These are phyloP conservation scores for Plectosphaerella plurivora DNA, from an alignment of 2,329 filamentous ascomycete genomes.

Conservation along the genomic window DNA sequence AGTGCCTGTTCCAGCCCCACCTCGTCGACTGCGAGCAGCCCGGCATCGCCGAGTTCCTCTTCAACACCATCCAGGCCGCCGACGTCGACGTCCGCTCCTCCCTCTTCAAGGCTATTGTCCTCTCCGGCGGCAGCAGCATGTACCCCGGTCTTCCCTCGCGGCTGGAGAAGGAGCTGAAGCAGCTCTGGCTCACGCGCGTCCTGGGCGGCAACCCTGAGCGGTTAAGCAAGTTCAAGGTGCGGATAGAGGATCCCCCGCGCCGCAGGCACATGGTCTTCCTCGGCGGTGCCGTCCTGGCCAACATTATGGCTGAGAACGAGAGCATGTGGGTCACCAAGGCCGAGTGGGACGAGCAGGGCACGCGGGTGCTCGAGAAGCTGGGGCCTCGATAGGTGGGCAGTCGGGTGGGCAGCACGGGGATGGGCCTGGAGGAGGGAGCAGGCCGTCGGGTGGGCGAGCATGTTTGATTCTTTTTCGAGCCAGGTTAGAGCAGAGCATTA, in stretches of 20 bases:
- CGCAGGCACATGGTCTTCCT: constrained; percentile 99
- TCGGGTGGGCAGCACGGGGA: background rate
- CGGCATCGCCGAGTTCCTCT: constrained; percentile 93
- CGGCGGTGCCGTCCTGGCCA: constrained; percentile 91
- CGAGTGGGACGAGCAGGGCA: constrained; percentile 93
- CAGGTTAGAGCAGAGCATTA: constrained; percentile 6
- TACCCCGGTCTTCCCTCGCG: constrained; percentile 93
- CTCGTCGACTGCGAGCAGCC: constrained; percentile 96
- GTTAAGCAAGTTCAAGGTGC: constrained; percentile 97
- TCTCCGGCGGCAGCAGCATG: constrained; percentile 97
- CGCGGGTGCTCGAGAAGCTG: constrained; percentile 82
- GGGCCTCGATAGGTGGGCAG: constrained; percentile 65
- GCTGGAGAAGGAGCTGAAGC: constrained; percentile 97
- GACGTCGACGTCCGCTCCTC: constrained; percentile 93
- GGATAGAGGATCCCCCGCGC: constrained; percentile 95
- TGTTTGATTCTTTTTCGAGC: constrained; percentile 2
- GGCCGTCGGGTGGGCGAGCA: background rate
- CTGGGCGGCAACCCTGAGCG: constrained; percentile 88
- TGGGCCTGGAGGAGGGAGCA: background rate
- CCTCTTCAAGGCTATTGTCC: constrained; percentile 94
- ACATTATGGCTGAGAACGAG: constrained; percentile 98
- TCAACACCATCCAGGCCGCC: constrained; percentile 96
- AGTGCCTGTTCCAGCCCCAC: constrained; percentile 98
- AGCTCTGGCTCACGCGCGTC: constrained; percentile 93
- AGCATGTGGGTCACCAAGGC: constrained; percentile 98